Percentiles rank a stretch among this genome's conserved stretches.
Conservation (phyloP, 371 early-diverging fungal species). For the Mortierella sp. region DNA sequence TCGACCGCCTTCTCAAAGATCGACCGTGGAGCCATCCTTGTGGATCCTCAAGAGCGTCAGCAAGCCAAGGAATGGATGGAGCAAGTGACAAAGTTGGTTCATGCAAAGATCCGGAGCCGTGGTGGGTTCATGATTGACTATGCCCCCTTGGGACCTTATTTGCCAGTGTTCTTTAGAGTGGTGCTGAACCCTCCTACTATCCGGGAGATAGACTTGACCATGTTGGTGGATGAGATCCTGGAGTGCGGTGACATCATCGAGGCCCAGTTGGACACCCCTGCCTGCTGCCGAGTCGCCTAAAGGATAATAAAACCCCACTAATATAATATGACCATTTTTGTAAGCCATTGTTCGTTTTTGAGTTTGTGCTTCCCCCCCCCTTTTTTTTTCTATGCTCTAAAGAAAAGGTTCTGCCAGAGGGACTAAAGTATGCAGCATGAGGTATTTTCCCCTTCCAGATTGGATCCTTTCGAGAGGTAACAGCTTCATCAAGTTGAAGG, state of each 20-base stretch:
- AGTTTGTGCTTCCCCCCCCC: background rate
- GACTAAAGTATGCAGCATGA: background rate
- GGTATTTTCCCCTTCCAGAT: background rate
- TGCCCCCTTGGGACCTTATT: conserved; percentile 63
- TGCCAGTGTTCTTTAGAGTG: conserved; percentile 80
- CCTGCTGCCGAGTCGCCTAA: background rate
- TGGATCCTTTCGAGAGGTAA: background rate
- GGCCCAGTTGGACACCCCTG: background rate
- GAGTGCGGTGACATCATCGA: conserved; percentile 30
- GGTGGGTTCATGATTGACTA: conserved; percentile 79
- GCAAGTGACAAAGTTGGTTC: conserved; percentile 68
- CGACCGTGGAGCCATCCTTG: conserved; percentile 32
- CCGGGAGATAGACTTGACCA: conserved; percentile 63
- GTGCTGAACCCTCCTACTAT: conserved; percentile 81
- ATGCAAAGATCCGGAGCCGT: conserved; percentile 61
- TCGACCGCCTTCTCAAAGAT: background rate
- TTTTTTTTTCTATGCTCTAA: background rate
- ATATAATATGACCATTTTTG: background rate
- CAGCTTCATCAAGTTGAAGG: background rate
- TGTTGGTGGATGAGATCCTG: conserved; percentile 69
- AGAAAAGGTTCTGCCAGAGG: background rate
- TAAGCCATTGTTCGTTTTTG: background rate
- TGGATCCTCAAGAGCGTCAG: conserved; percentile 36
- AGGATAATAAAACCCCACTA: background rate
- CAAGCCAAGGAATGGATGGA: conserved; percentile 60